Conservation (phyloP, 208 protist species). For the Leptomonas seymouri region DNA sequence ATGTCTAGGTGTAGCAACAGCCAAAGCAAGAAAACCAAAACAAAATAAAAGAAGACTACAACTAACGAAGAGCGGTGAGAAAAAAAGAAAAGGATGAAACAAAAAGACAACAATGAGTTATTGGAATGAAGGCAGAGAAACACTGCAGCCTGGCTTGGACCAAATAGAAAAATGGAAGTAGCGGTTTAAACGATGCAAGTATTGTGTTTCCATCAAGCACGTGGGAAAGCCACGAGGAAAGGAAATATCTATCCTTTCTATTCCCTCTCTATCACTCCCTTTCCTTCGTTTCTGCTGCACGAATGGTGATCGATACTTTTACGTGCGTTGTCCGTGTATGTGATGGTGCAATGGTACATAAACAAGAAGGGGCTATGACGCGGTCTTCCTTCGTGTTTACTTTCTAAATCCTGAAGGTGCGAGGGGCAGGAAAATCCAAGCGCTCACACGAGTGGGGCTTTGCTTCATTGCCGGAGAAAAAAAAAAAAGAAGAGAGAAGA, state of each 20-base stretch:
- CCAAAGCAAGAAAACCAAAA: background rate
- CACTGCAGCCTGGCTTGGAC: background rate
- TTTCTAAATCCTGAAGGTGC: too few relatives aligned
- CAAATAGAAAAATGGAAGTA: background rate
- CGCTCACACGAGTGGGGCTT: too few relatives aligned
- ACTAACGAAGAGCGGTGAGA: background rate
- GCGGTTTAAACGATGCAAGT: background rate
- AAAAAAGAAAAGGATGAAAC: conserved; percentile 1
- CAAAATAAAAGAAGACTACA: background rate
- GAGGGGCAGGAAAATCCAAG: too few relatives aligned
- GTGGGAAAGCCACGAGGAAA: too few relatives aligned
- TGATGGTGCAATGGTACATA: too few relatives aligned
- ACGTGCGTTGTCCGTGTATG: too few relatives aligned
- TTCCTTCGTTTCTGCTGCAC: too few relatives aligned
- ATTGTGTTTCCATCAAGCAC: background rate
- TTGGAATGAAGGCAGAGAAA: conserved; percentile 3
- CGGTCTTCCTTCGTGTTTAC: too few relatives aligned
- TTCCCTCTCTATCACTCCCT: too few relatives aligned
- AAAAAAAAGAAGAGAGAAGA: conserved; percentile 15
- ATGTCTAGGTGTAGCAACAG: background rate
- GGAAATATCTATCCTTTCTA: too few relatives aligned
- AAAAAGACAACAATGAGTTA: conserved; percentile 1
- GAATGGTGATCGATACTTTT: too few relatives aligned
- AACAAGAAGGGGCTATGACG: too few relatives aligned
- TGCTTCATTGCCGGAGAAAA: background rate